Conservation (phyloP, 2,329 filamentous ascomycete species). For the Ascochyta fabae region DNA sequence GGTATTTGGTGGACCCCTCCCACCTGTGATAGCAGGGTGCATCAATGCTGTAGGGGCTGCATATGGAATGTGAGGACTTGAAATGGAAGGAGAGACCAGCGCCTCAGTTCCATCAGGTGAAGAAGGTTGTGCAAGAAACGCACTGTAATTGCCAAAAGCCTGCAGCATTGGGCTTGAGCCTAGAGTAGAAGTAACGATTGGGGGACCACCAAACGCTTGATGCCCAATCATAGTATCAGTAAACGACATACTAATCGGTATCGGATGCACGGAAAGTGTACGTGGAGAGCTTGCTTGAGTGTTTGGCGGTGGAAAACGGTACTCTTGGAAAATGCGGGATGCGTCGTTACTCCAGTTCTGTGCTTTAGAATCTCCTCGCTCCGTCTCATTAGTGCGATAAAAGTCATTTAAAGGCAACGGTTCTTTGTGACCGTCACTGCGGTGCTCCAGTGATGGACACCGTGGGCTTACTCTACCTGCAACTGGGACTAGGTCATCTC, state of each 20-base stretch:
- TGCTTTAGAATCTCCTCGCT: not conserved
- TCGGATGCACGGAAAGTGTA: not conserved
- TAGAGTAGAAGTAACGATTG: not conserved
- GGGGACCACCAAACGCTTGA: too few species aligned
- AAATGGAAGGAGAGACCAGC: not conserved
- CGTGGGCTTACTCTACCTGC: not conserved
- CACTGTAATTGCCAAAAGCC: not conserved
- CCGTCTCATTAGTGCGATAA: not conserved
- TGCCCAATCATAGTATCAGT: not conserved
- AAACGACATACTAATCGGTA: not conserved
- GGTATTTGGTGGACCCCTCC: not conserved
- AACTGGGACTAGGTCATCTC: not conserved
- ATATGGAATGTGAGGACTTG: not conserved
- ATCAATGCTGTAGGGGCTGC: not conserved
- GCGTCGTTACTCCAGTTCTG: not conserved
- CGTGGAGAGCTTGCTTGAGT: not conserved
- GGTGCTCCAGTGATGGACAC: not conserved
- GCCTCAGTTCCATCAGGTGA: not conserved
- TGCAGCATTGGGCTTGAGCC: not conserved
- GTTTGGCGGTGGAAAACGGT: not conserved
- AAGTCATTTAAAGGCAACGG: not conserved
- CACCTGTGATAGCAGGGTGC: not conserved
- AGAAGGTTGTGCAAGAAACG: not conserved
- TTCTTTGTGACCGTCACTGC: conserved; percentile 6
- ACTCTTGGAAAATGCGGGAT: not conserved